Base-by-base conservation (phyloP, 1,139 yeast genomes). In the Geotrichum candidum region DNA sequence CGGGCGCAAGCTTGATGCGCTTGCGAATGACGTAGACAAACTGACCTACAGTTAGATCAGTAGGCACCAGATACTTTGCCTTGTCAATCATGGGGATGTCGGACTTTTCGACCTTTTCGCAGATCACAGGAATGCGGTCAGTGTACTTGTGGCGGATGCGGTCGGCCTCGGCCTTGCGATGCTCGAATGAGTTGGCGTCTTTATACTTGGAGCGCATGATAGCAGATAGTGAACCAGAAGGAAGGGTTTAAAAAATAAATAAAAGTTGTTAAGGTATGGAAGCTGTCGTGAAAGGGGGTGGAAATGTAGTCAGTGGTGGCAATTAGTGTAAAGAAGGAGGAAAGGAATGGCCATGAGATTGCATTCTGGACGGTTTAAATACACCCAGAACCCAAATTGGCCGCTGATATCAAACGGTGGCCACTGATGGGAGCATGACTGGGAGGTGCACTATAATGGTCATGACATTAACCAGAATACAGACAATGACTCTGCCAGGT, bases 31-130 rank as follows among this genome's bases (percentile, higher is more conserved):
- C 99, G 72, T 94, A 94, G 61, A 94, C 98, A 79, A 94, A 92
- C 76, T 94, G 99, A 50, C 99, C 99, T 65, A 94, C 97, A 0
- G 98, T 90, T 71, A 94, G 82, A 75, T 95, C 99, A 45, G 94
- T 88, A 11, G 99, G 99, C 11, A 94, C 99, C 69, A 94, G 83
- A 73, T 94, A 94, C 79, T 94, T 94, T 76, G 97, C 88, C 82
- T 94, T 94, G 77, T 94, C 99, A 73, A 94, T 91, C 69, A 92
- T 95, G 60, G 96, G 96, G 67, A 94, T 90, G 74, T 94, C 98
- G 58, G 96, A 88, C 77, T 94, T 94, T 77, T 92, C 98, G 53
- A 94, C 98, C 78, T 92, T 89, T 78, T 94, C 99, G 76, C 99
- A 95, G 71, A 94, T 94, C 41, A 78, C 97, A 11, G 99, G 99